Base-by-base conservation (phyloP, 164 flowering plant genomes). In the Warburgia ugandensis region DNA sequence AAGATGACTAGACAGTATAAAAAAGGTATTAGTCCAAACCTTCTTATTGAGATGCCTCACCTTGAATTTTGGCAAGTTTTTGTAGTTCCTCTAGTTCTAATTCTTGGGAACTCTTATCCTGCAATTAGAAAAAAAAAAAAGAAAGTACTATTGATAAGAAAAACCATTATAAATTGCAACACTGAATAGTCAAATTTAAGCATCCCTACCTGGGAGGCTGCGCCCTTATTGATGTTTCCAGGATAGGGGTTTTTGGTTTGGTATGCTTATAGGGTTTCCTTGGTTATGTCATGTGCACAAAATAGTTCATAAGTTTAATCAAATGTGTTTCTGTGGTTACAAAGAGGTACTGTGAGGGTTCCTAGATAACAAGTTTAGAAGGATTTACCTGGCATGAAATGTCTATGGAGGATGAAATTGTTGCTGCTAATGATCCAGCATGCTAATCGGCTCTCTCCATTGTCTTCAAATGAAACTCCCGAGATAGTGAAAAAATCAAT, bases 391-490 rank as follows among this genome's bases (percentile, higher is more conserved):
- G 86, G 54, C 32, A 64, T 31, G 71, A 65, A 48, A 78, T 65
- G 51, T 83, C 94, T 45, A 69, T 65, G 32, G 87, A 74, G 2
- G 40, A 44, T 25, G 40, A 69, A 25, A 82, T 69, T 14, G 94
- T 59, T 23, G 89, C 72, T 14, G 91, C 57, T 23, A 87, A 71
- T 54, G 83, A 67, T 59, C 83, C 96, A 35, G 74, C 75, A 64
- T 78, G 63, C 47, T 79, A 78, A 55, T 62, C 73, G 41, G 94
- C 95, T 61, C 99, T 88, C 35, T 75, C 78, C 78, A 53, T 74
- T 19, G 99, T 92, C 66, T 84, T 76, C 56, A 94, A 61, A 65
- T 82, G 99, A 58, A 94, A 94, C 61, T 94, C 97, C 94, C 88
- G 74, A 32, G 22, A 2, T 22, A 44, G 29, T n/a, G n/a, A 32